These are phyloP conservation scores for Colletotrichum caudatum DNA, from an alignment of 2,329 filamentous ascomycete species.

Conservation along the genomic window DNA sequence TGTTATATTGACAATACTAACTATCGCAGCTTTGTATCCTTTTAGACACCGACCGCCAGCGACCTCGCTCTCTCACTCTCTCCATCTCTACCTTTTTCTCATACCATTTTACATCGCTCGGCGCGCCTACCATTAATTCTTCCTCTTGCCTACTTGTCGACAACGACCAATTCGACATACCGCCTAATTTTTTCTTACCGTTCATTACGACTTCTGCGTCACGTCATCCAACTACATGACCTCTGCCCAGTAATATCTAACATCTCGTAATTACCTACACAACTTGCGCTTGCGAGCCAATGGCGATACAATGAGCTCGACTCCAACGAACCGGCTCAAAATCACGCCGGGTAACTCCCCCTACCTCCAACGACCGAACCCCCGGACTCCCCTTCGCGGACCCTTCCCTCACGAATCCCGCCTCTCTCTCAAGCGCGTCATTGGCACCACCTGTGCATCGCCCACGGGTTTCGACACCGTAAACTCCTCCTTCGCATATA, in stretches of 20 bases:
- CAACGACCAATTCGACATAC: not conserved
- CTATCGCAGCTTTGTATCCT: slow-evolving; percentile 34
- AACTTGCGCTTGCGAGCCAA: slow-evolving; percentile 53
- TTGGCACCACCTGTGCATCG: slow-evolving; percentile 89
- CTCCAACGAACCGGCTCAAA: slow-evolving; percentile 72
- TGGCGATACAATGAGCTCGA: slow-evolving; percentile 70
- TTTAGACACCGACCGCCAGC: slow-evolving; percentile 16
- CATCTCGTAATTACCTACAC: slow-evolving; percentile 11
- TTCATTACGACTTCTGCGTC: not conserved
- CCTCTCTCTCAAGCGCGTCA: slow-evolving; percentile 83
- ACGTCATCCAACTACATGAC: not conserved
- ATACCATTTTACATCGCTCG: slow-evolving; percentile 18
- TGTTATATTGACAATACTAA: slow-evolving; percentile 9
- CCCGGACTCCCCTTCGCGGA: slow-evolving; percentile 71
- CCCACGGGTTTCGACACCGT: slow-evolving; percentile 89
- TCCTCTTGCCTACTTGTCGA: not conserved
- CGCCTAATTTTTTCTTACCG: not conserved
- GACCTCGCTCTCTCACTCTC: slow-evolving; percentile 4
- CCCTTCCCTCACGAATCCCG: slow-evolving; percentile 64
- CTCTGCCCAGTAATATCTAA: slow-evolving; percentile 1
- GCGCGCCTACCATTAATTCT: slow-evolving; percentile 12
- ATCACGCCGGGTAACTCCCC: slow-evolving; percentile 84
- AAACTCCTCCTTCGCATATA: slow-evolving; percentile 85
- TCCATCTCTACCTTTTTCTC: slow-evolving; percentile 10
- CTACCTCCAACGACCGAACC: slow-evolving; percentile 67